Conservation (phyloP, 1,139 yeast species). For the Tardiomyces depauwii region DNA sequence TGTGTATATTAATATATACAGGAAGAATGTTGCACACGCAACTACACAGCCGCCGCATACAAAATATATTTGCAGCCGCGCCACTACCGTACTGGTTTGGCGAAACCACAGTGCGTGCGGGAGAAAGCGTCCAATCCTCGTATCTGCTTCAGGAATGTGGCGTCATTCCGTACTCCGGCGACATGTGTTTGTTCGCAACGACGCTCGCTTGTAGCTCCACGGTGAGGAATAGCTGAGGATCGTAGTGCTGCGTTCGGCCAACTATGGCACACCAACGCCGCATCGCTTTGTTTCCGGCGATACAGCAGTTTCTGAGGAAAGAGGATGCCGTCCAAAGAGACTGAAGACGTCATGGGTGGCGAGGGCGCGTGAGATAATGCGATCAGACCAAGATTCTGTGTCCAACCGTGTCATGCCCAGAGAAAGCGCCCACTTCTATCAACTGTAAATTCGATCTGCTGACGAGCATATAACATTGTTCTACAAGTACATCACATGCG, state of each 20-base stretch:
- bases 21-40: too few species aligned
- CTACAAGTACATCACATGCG: conserved; percentile 83
- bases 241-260: too few species aligned
- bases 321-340: conserved; percentile 72
- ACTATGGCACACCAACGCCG: too few species aligned
- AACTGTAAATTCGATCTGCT: conserved; percentile 86
- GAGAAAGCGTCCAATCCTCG: conserved; percentile 89
- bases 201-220: too few species aligned
- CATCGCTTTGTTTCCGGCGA: too few species aligned
- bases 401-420: conserved; percentile 81
- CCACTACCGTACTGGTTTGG: conserved; percentile 20
- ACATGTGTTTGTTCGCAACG: too few species aligned
- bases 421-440: conserved; percentile 92
- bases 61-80: conserved; percentile 2
- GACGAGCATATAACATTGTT: conserved; percentile 95
- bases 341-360: conserved; percentile 94
- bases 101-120: conserved; percentile 57
- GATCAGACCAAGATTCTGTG: conserved; percentile 67
- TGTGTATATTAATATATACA: too few species aligned
- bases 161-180: too few species aligned
- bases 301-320: conserved; percentile 61
- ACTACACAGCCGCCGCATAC: neutral
- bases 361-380: conserved; percentile 98
- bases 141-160: conserved; percentile 50
- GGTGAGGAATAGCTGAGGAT: too few species aligned